A percentile compares a stretch with the other conserved stretches of the same genome.
Evolutionary conservation across 2,329 filamentous ascomycete genomes (phyloP).

Genomic region (Hypoxylon sp.): DNA sequence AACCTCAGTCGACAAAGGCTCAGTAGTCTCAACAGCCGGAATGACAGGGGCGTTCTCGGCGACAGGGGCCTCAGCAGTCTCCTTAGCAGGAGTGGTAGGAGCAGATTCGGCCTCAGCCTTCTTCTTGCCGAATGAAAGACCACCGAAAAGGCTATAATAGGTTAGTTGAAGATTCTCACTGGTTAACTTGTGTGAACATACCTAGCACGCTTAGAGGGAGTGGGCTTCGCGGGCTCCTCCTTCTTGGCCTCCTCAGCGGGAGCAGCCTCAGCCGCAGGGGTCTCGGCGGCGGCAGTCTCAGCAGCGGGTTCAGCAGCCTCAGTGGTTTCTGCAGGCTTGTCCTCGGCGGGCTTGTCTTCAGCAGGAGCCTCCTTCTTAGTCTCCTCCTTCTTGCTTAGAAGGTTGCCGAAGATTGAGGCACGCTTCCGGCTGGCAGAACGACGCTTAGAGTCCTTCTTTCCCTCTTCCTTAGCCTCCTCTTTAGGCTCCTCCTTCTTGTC

Average conservation of each 20-base stretch:
- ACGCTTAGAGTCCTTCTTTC: constrained; percentile 73
- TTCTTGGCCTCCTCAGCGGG: constrained; percentile 51
- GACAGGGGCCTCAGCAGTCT: constrained; percentile 57
- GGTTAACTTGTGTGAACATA: constrained; percentile 55
- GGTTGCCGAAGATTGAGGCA: constrained; percentile 72
- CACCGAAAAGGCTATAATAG: constrained; percentile 65
- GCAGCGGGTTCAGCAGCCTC: constrained; percentile 57
- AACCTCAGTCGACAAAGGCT: constrained; percentile 70
- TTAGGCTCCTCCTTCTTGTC: constrained; percentile 60
- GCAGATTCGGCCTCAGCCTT: constrained; percentile 65
- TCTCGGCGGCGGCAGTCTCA: constrained; percentile 57
- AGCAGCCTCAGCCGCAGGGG: constrained; percentile 54
- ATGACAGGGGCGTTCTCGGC: constrained; percentile 71
- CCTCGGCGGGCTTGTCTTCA: constrained; percentile 59
- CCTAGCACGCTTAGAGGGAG: constrained; percentile 69
- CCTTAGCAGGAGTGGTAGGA: constrained; percentile 61
- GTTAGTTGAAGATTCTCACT: constrained; percentile 32
- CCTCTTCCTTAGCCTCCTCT: constrained; percentile 59
- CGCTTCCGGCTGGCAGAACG: constrained; percentile 77
- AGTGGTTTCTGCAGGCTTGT: constrained; percentile 57
- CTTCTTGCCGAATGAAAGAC: constrained; percentile 72
- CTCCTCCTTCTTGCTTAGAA: constrained; percentile 71
- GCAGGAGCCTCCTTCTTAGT: constrained; percentile 54
- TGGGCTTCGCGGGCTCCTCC: constrained; percentile 63
- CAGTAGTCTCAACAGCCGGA: constrained; percentile 70